These are phyloP conservation scores for Salix arbutifolia DNA, from an alignment of 345 rosid genomes.

Conservation along the genomic window DNA sequence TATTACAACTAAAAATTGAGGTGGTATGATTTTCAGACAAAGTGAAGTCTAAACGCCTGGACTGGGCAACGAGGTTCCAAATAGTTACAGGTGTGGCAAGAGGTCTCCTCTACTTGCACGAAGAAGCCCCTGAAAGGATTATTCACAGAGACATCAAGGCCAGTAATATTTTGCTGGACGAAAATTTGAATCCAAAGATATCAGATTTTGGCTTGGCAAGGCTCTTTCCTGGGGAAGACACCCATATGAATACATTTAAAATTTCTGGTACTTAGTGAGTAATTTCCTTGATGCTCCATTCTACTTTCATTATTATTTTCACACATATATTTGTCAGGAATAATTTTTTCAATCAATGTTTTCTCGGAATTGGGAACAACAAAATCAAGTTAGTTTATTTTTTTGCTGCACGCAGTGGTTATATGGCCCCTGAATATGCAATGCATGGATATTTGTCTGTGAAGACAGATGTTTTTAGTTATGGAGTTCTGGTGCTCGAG, in stretches of 20 bases:
- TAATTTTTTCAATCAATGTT: not conserved
- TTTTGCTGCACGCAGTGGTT: slow-evolving; percentile 59
- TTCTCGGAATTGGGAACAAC: slow-evolving; percentile 1
- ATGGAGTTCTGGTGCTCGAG: slow-evolving; percentile 75
- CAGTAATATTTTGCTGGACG: slow-evolving; percentile 31
- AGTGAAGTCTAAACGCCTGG: slow-evolving; percentile 16
- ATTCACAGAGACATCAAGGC: slow-evolving; percentile 35
- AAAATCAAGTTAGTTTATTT: not conserved
- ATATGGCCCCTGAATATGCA: slow-evolving; percentile 96
- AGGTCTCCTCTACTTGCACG: slow-evolving; percentile 31
- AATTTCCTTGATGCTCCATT: slow-evolving; percentile 13
- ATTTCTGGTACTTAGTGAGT: slow-evolving; percentile 89
- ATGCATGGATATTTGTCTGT: slow-evolving; percentile 75
- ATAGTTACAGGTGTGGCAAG: slow-evolving; percentile 28
- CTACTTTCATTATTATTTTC: not conserved
- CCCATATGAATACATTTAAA: slow-evolving; percentile 64
- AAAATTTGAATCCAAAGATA: slow-evolving; percentile 25
- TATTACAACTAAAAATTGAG: not conserved
- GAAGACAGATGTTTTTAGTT: slow-evolving; percentile 84
- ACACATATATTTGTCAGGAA: not conserved
- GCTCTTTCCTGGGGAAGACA: slow-evolving; percentile 66
- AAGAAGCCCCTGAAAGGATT: slow-evolving; percentile 32
- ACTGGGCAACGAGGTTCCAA: slow-evolving; percentile 22
- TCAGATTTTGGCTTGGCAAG: slow-evolving; percentile 38
- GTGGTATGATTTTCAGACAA: slow-evolving; percentile 9